These are phyloP conservation scores for Parathielavia hyrcaniae DNA, from an alignment of 495 filamentous ascomycete species.

Conservation along the genomic window DNA sequence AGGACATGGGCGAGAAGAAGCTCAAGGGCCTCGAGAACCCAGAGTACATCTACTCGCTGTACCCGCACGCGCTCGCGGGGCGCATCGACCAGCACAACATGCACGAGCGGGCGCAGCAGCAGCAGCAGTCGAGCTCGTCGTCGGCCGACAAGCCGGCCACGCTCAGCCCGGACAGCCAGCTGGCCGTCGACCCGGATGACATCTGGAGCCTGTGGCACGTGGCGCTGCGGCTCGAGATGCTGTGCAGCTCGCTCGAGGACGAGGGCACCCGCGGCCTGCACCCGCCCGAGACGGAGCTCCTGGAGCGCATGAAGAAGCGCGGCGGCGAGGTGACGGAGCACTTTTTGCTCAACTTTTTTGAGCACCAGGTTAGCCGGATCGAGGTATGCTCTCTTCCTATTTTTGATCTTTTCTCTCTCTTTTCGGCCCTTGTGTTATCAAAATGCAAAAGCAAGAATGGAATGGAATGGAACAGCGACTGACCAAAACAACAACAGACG, in stretches of 20 bases:
- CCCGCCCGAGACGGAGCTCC: slow-evolving; percentile 69
- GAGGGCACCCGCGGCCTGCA: slow-evolving; percentile 51
- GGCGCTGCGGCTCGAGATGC: slow-evolving; percentile 80
- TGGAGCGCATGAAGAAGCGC: slow-evolving; percentile 74
- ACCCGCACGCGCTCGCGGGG: slow-evolving; percentile 80
- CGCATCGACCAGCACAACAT: slow-evolving; percentile 60
- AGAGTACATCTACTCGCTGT: slow-evolving; percentile 88
- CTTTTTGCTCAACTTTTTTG: slow-evolving; percentile 78
- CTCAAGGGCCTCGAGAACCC: slow-evolving; percentile 97
- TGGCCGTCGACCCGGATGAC: slow-evolving; percentile 68
- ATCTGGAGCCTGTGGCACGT: slow-evolving; percentile 90
- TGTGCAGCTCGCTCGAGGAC: slow-evolving; percentile 79
- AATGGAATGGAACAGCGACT: neutral
- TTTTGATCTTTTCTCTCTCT: neutral
- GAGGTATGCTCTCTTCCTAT: slow-evolving; percentile 57
- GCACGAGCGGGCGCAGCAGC: slow-evolving; percentile 38
- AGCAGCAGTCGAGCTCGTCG: neutral
- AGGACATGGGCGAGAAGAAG: slow-evolving; percentile 87
- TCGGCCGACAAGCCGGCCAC: slow-evolving; percentile 42
- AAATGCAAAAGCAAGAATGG: too few relatives aligned
- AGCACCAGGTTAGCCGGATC: slow-evolving; percentile 89
- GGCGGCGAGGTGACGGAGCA: slow-evolving; percentile 83
- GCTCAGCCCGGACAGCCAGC: slow-evolving; percentile 45
- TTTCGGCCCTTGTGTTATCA: too few relatives aligned
- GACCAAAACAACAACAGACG: slow-evolving; percentile 1